Base-by-base conservation (phyloP, 192 early-diverging fungal genomes). In the Spizellomyces sp. region DNA sequence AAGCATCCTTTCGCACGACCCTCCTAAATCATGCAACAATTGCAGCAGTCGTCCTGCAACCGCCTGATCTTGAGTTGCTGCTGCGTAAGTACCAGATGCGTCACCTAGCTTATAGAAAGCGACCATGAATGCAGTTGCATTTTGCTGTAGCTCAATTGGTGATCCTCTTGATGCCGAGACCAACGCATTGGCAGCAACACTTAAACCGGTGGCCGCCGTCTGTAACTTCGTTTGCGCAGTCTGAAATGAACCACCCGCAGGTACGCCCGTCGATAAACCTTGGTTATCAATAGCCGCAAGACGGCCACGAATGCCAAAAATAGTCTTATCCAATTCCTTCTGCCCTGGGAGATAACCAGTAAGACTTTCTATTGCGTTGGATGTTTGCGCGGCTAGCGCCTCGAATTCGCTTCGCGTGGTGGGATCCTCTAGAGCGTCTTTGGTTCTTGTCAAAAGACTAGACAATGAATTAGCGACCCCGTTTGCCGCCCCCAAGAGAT, bases 291-390 rank as follows among this genome's bases (percentile, higher is more conserved):
- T 42, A 0, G 63, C 58, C 12, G 57, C 56, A 21, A 59, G 36
- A 22, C 62, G 46, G 9, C 69, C 42, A 12, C 66, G 57, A 46
- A 80, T 74, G 6, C 48, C 21, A 0, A 36, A 36, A 17, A 80
- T 64, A n/a, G 75, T 68, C 41, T 58, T 48, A 19, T 71, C 75
- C 9, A 83, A 48, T 21, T 83, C 82, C 36, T 69, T 55, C 55
- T 78, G 80, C n/a, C 81, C 82, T 4, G 82, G 83, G 41, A 84
- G 50, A 44, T 62, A 74, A 9, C 64, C 46, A 15, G 77, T 57
- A 44, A 84, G 58, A 4, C 62, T 54, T 14, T 45, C 64, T 6
- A 80, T 8, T 44, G 78, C 77, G 5, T 54, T 47, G 6, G 67
- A 42, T 48, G 69, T 58, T 27, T 57, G 21, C 36, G 19, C 12